phyloP scores from a whole-genome alignment of 75 land plant species.

The Cupressus sempervirens region DNA sequence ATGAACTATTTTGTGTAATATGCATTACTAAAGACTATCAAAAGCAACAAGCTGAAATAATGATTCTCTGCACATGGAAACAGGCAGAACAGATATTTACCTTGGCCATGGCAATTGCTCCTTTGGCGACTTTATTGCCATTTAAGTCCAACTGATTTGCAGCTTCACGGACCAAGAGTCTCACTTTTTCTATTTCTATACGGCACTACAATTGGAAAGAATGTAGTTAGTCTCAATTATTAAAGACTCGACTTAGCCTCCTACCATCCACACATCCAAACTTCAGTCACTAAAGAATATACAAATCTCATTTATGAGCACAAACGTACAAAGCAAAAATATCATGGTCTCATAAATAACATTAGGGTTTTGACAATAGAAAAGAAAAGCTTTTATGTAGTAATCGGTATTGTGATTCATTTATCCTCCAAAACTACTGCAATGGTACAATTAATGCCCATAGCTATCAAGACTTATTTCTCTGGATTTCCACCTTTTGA shows the following conservation, averaged over 20 bases:
- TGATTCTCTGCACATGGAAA: background rate
- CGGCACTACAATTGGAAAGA: slow-evolving; percentile 58
- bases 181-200: slow-evolving; percentile 73
- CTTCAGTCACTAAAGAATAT: background rate
- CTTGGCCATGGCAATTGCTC: slow-evolving; percentile 98
- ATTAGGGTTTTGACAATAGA: background rate
- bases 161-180: slow-evolving; percentile 86
- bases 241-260: background rate
- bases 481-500: background rate
- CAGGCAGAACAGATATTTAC: slow-evolving; percentile 30
- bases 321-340: background rate
- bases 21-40: background rate
- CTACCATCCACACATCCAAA: background rate
- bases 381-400: background rate
- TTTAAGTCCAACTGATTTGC: slow-evolving; percentile 84
- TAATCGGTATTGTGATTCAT: background rate
- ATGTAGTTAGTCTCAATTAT: background rate
- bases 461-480: background rate
- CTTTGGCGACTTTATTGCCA: slow-evolving; percentile 85
- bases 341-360: background rate
- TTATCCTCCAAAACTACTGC: background rate
- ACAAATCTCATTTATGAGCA: background rate
- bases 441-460: background rate
- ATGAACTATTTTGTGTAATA: background rate
- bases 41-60: background rate